Conservation (phyloP, 345 rosid species). For the Noccaea caerulescens region DNA sequence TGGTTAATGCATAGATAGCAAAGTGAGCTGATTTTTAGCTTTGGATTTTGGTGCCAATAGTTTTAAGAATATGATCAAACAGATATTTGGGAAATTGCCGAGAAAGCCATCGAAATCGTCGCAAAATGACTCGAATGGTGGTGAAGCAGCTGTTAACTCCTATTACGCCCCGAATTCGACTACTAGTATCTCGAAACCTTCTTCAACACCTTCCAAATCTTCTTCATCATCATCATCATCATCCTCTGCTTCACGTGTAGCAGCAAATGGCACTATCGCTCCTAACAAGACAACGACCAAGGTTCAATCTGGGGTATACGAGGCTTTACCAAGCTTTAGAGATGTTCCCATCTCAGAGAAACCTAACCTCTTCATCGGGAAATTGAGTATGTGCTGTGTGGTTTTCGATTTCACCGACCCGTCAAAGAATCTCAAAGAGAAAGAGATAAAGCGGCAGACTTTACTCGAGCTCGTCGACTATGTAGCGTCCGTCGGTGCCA, state of each 20-base stretch:
- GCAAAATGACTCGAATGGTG: constrained; percentile 48
- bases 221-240: constrained; percentile 27
- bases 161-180: constrained; percentile 49
- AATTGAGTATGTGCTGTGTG: constrained; percentile 63
- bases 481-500: constrained; percentile 62
- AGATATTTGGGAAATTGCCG: constrained; percentile 77
- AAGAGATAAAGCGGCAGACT: constrained; percentile 78
- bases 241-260: constrained; percentile 46
- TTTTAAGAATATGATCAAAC: constrained; percentile 66
- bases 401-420: constrained; percentile 73
- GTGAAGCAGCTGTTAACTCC: constrained; percentile 53
- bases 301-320: constrained; percentile 54
- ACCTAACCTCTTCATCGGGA: constrained; percentile 62
- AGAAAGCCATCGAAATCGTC: constrained; percentile 71
- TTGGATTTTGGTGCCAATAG: constrained; percentile 1
- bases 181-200: constrained; percentile 38
- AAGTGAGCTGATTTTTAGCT: constrained; percentile 26
- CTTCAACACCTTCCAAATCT: constrained; percentile 46
- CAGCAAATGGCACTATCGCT: constrained; percentile 51
- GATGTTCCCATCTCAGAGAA: constrained; percentile 76
- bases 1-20: constrained; percentile 20
- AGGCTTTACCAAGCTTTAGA: constrained; percentile 75
- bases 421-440: constrained; percentile 68
- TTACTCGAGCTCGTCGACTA: constrained; percentile 79
- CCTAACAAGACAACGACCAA: constrained; percentile 41